A percentile compares a stretch with the other conserved stretches of the same genome.
phyloP scores from a whole-genome alignment of 768 basidiomycete species.

The Termitomyces sp. region DNA sequence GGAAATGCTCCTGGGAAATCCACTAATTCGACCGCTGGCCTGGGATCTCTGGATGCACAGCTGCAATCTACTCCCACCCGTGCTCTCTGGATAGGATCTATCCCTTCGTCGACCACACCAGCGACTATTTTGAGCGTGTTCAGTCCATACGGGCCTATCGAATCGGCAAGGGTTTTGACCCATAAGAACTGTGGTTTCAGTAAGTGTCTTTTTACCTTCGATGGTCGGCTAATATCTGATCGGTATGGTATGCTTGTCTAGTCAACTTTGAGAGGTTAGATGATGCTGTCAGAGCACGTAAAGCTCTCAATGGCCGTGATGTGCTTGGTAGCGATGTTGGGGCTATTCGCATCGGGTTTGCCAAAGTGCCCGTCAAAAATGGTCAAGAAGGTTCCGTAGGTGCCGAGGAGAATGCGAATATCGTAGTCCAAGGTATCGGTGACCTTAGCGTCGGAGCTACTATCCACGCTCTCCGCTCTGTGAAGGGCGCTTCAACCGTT shows the following conservation, averaged over 20 bases:
- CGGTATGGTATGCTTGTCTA: slow-evolving; percentile 25
- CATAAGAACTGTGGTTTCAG: slow-evolving; percentile 97
- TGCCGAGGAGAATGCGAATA: slow-evolving; percentile 59
- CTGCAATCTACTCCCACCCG: slow-evolving; percentile 89
- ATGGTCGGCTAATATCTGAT: slow-evolving; percentile 12
- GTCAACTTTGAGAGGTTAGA: slow-evolving; percentile 98
- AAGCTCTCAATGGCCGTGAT: slow-evolving; percentile 93
- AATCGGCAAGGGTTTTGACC: slow-evolving; percentile 92
- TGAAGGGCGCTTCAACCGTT: slow-evolving; percentile 90
- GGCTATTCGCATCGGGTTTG: slow-evolving; percentile 94
- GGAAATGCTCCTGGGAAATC: slow-evolving; percentile 44
- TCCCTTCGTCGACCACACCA: slow-evolving; percentile 92
- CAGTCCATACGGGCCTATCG: slow-evolving; percentile 96
- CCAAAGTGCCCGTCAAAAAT: slow-evolving; percentile 92
- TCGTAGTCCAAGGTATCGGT: slow-evolving; percentile 77
- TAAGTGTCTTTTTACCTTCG: slow-evolving; percentile 28
- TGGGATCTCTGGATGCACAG: slow-evolving; percentile 79
- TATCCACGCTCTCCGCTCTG: slow-evolving; percentile 80
- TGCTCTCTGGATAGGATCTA: slow-evolving; percentile 97
- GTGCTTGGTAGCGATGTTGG: slow-evolving; percentile 96
- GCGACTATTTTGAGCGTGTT: slow-evolving; percentile 94
- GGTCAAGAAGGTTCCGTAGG: slow-evolving; percentile 59
- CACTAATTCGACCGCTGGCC: slow-evolving; percentile 42
- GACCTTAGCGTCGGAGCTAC: slow-evolving; percentile 85
- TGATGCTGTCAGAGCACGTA: slow-evolving; percentile 93